Percentiles rank a stretch among this genome's conserved stretches.
Conservation (phyloP, 371 early-diverging fungal genomes). For the Mucor plumbeus region DNA sequence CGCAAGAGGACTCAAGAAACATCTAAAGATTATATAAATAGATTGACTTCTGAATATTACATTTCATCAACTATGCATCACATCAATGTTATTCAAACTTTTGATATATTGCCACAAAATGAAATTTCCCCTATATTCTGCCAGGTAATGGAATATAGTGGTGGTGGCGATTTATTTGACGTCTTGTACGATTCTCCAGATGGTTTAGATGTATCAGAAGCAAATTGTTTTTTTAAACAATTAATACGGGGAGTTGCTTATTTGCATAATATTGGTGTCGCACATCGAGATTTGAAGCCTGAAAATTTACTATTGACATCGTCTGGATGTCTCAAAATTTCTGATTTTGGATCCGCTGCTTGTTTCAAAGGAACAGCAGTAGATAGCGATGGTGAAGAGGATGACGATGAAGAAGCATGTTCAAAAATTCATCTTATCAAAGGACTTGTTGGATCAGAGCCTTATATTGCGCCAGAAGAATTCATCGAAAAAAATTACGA, state of each 20-base stretch:
- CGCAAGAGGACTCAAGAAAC: constrained; percentile 59
- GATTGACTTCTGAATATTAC: constrained; percentile 70
- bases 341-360: constrained; percentile 83
- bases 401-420: constrained; percentile 33
- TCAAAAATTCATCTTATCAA: constrained; percentile 25
- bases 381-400: constrained; percentile 28
- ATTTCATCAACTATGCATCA: constrained; percentile 68
- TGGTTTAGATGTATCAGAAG: constrained; percentile 46
- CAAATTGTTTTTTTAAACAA: constrained; percentile 65
- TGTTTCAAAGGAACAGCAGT: constrained; percentile 53
- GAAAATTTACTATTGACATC: constrained; percentile 81
- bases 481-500: constrained; percentile 47
- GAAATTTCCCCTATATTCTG: constrained; percentile 62
- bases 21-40: constrained; percentile 63
- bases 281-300: constrained; percentile 76
- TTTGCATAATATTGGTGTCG: constrained; percentile 70
- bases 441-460: constrained; percentile 57
- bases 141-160: constrained; percentile 76
- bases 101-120: constrained; percentile 66
- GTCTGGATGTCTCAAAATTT: constrained; percentile 83
- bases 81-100: constrained; percentile 65
- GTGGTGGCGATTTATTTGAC: constrained; percentile 68
- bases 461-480: constrained; percentile 63
- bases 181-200: constrained; percentile 53
- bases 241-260: constrained; percentile 69